Percentiles rank a stretch among this genome's conserved stretches.
phyloP scores from a whole-genome alignment of 106 monocot genomes.

The Allium fistulosum region DNA sequence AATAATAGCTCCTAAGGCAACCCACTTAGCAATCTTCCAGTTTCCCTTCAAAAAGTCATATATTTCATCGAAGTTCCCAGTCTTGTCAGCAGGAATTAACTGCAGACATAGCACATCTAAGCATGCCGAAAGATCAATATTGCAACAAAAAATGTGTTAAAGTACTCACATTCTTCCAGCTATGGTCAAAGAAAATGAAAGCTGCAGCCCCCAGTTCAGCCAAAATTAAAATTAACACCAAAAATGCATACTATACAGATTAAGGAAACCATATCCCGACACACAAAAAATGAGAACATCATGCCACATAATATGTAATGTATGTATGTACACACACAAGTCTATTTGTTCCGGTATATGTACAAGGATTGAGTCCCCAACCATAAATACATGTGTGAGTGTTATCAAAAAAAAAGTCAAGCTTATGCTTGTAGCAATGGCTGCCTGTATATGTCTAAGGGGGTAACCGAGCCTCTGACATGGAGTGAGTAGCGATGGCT shows the following conservation, averaged over 20 bases:
- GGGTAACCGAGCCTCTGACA: too few species aligned
- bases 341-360: too few species aligned
- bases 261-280: conserved; percentile 29
- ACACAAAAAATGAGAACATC: too few species aligned
- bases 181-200: conserved; percentile 86
- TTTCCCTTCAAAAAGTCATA: conserved; percentile 71
- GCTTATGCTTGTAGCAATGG: too few species aligned
- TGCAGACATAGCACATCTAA: conserved; percentile 21
- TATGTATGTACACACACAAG: too few species aligned
- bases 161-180: conserved; percentile 84
- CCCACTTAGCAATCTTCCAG: conserved; percentile 89
- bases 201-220: conserved; percentile 76
- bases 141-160: background rate
- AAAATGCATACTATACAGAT: conserved; percentile 65
- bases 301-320: too few species aligned
- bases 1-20: conserved; percentile 68
- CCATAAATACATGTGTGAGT: too few species aligned
- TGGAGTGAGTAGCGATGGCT: too few species aligned
- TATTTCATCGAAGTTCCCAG: conserved; percentile 70
- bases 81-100: conserved; percentile 85
- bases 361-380: too few species aligned
- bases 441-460: too few species aligned
- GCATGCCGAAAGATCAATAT: conserved; percentile 1
- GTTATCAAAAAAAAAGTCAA: too few species aligned
- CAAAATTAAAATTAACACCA: conserved; percentile 70